phyloP scores from a whole-genome alignment of 257 asterid species.

The Mentha longifolia region DNA sequence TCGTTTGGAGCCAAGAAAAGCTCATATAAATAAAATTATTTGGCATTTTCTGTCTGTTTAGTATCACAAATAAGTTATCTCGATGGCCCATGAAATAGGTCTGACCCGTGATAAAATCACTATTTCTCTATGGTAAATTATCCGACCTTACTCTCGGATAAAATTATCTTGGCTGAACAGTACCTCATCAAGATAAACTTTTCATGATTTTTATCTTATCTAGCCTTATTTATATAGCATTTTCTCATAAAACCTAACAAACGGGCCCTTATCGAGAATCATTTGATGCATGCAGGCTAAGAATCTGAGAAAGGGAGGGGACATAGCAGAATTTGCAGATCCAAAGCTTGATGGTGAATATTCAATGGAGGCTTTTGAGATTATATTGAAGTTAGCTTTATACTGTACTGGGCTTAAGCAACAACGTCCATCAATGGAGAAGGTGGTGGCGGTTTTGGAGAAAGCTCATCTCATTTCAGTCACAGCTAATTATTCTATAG shows the following conservation, averaged over 20 bases:
- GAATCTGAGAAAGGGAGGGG: conserved; percentile 55
- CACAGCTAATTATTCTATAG: conserved; percentile 17
- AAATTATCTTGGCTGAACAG: no score
- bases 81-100: no score
- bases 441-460: conserved; percentile 52
- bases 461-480: conserved; percentile 56
- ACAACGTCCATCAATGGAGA: conserved; percentile 72
- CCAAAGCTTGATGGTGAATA: conserved; percentile 60
- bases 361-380: conserved; percentile 58
- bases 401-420: conserved; percentile 68
- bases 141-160: no score
- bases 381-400: conserved; percentile 57
- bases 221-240: no score
- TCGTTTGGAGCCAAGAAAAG: no score
- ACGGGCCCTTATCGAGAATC: background rate
- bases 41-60: no score
- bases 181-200: background rate
- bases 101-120: no score
- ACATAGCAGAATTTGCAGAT: conserved; percentile 67
- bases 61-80: no score
- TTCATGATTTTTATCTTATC: no score
- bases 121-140: no score
- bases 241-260: no score
- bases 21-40: no score
- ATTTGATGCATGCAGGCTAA: conserved; percentile 53